Evolutionary conservation across 164 flowering plant genomes (phyloP).

Genomic region (Dillenia suffruticosa): DNA sequence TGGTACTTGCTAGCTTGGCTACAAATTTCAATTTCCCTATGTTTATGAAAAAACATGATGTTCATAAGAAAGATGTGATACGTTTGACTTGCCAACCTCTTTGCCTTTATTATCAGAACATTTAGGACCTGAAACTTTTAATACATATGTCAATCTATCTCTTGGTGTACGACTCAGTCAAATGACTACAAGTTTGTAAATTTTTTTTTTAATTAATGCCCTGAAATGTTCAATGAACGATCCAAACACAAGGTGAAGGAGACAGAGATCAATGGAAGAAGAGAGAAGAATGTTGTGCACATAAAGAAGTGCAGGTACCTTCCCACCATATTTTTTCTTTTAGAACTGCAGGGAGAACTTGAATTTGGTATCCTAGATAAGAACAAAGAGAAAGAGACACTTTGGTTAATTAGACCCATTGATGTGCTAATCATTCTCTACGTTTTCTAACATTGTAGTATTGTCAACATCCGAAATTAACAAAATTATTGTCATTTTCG

Average conservation of each 20-base stretch:
- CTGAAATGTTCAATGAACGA: slow-evolving; percentile 1
- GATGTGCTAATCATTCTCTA: neutral
- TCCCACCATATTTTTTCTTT: neutral
- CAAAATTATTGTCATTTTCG: neutral
- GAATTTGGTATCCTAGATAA: neutral
- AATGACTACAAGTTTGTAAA: neutral
- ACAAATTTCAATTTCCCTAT: no score
- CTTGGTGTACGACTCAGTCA: neutral
- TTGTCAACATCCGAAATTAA: neutral
- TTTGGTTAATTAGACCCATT: no score
- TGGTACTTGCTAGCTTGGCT: no score
- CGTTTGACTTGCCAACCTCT: no score
- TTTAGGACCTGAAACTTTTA: no score
- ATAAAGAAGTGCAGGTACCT: slow-evolving; percentile 88
- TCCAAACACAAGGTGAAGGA: slow-evolving; percentile 52
- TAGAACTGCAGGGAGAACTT: no score
- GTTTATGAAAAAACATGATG: no score
- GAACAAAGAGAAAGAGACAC: no score
- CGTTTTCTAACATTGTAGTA: neutral
- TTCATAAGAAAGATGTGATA: no score
- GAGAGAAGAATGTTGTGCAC: slow-evolving; percentile 71
- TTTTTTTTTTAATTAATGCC: neutral
- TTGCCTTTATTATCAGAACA: no score
- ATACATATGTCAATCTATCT: no score
- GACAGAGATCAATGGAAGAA: slow-evolving; percentile 60